Evolutionary conservation across 169 alveolate genomes (phyloP), one percentile per base, ranked within the genome.

Genomic region (Sarcocystis neurona): DNA sequence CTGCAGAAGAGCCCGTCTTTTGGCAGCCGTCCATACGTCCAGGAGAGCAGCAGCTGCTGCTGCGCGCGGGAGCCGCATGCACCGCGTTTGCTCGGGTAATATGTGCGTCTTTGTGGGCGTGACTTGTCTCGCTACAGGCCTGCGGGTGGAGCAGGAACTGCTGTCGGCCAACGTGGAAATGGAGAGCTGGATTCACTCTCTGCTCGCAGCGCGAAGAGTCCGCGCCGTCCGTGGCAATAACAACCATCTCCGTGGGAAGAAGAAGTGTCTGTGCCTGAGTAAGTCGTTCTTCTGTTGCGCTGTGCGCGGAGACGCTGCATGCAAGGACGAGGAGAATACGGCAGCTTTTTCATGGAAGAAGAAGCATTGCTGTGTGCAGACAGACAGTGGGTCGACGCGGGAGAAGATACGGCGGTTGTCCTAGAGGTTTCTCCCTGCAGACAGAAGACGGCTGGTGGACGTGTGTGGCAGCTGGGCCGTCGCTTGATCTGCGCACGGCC

Each of bases 241-340:
- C 39, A 91, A 94, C 18, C 84, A 94, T 82, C 0, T 87, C n/a
- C 92, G 94, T 43, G 96, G 96, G 78, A 94, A 94, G 63, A 80
- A 44, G 43, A 94, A 93, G 85, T 94, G 96, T 78, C 93, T 46
- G 43, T 43, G 50, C 34, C 1, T 77, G 46, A 68, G 85, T 48
- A 39, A 43, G 80, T 20, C 18, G 12, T 37, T 34, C 44, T 1
- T 72, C 80, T 37, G 32, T 30, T 8, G 53, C 12, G 2, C 15
- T 39, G 15, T 37, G 10, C 5, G 32, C 23, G 43, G 46, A 15
- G 27, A 68, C 4, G 18, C 23, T 1, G 18, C 23, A 2, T 1
- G 18, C 23, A 2, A 2, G 4, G 2, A 32, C 3, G 23, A 68
- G 44, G 2, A 20, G 44, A 20, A 27, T 34, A 39, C 43, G 47